phyloP scores from a whole-genome alignment of 2,329 filamentous ascomycete species.

The Stagonosporopsis rhizophila region DNA sequence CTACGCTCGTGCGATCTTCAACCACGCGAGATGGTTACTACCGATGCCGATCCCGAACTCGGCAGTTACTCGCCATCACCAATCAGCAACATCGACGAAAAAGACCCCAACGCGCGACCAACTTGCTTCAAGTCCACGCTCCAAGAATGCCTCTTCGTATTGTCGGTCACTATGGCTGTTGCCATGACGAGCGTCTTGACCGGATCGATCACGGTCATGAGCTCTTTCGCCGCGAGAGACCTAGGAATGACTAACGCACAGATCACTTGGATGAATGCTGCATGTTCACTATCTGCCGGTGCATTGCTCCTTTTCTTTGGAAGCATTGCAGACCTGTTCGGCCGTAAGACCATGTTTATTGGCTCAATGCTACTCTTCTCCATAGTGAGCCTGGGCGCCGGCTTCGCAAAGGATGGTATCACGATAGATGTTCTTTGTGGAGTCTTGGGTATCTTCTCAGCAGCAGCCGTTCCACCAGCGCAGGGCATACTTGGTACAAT shows the following conservation, averaged over 20 bases:
- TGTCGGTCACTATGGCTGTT: constrained; percentile 72
- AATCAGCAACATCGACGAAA: constrained; percentile 33
- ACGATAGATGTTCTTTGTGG: constrained; percentile 69
- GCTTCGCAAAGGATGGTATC: constrained; percentile 66
- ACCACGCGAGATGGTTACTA: constrained; percentile 17
- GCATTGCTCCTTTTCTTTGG: constrained; percentile 72
- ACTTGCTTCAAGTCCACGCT: constrained; percentile 67
- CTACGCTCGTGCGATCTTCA: background rate
- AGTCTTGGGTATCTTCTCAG: constrained; percentile 63
- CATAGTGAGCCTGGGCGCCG: constrained; percentile 63
- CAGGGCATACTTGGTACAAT: constrained; percentile 69
- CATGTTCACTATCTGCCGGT: constrained; percentile 68
- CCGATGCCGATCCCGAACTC: constrained; percentile 25
- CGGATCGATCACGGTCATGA: constrained; percentile 68
- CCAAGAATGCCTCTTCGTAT: constrained; percentile 70
- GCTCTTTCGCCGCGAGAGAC: constrained; percentile 65
- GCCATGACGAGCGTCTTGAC: constrained; percentile 67
- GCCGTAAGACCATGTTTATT: constrained; percentile 68
- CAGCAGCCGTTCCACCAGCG: constrained; percentile 68
- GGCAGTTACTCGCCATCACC: constrained; percentile 23
- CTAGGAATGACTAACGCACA: constrained; percentile 69
- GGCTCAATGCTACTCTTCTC: constrained; percentile 66
- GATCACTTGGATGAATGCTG: constrained; percentile 71
- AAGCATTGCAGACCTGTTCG: constrained; percentile 70
- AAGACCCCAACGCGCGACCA: constrained; percentile 53